Evolutionary conservation across 371 early-diverging fungal genomes (phyloP), one percentile per base, ranked within the genome.

Genomic region (Haplosporangium sp.): DNA sequence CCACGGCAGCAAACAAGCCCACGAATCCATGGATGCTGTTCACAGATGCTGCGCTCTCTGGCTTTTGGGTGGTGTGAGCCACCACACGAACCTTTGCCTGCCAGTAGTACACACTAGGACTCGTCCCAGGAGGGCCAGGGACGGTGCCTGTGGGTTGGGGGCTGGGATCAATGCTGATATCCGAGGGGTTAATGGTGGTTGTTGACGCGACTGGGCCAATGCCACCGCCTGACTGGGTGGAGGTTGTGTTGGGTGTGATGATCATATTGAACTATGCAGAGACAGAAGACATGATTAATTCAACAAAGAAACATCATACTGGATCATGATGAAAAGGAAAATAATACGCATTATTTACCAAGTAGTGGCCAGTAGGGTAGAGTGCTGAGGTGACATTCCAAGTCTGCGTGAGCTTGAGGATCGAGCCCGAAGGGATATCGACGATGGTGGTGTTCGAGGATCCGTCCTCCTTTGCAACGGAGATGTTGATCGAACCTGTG

Each of bases 381-480:
- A 7, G 20, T 14, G n/a, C 43, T 5, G 65, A 21, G 11, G 48
- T 61, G 59, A 62, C 59, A 50, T 69, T 61, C 75, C 75, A 75
- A 50, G 18, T 29, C 42, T 69, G 54, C 3, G n/a, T 21, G 6
- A 57, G 7, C 7, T 20, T 23, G 5, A 55, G 12, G 29, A 38
- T 40, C 18, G 56, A 11, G 9, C 41, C 47, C 2, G 51, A 41
- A 9, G 53, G 29, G 59, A 61, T 37, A 29, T 40, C 45, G 21
- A 59, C 65, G 52, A 75, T 58, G 37, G 77, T 77, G 18, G 51
- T 56, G 56, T 77, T 77, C 40, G 50, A 50, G 5, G 77, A 52
- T 20, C 77, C 72, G 20, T 77, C 77, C 47, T 54, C 63, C 58
- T 64, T 70, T 18, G 72, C 64, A 36, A 71, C 61, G 37, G 77